Evolutionary conservation across 1,139 yeast genomes (phyloP).

Genomic region (Taphrina populina): DNA sequence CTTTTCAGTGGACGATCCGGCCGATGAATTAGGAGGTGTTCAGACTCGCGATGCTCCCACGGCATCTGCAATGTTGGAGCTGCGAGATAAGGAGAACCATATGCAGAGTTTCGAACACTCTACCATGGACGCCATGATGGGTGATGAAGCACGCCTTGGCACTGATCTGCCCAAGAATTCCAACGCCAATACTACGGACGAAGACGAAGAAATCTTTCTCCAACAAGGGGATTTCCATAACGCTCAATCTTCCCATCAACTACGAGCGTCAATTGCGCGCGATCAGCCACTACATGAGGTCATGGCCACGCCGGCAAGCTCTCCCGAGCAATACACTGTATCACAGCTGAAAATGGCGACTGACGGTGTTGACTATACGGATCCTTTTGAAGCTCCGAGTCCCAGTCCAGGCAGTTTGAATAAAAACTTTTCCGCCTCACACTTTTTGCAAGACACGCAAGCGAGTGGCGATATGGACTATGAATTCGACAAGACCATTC

Average conservation of each 20-base stretch:
- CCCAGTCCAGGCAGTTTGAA: conserved; percentile 7
- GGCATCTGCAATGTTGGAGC: too few species aligned
- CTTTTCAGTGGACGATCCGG: too few species aligned
- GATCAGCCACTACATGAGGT: background rate
- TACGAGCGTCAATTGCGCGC: too few species aligned
- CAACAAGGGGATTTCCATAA: conserved; percentile 1
- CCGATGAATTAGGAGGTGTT: too few species aligned
- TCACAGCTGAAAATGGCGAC: conserved; percentile 1
- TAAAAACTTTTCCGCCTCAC: conserved; percentile 7
- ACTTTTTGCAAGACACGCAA: conserved; percentile 19
- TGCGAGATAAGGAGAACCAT: too few species aligned
- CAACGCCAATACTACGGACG: too few species aligned
- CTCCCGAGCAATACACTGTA: conserved; percentile 1
- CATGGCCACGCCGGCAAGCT: conserved; percentile 5
- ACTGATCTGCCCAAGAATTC: too few species aligned
- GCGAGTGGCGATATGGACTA: conserved; percentile 11
- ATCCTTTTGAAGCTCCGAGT: conserved; percentile 5
- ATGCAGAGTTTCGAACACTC: too few species aligned
- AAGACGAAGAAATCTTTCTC: conserved; percentile 12
- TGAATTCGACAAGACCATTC: conserved; percentile 8
- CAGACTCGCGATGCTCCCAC: too few species aligned
- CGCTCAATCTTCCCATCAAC: too few species aligned
- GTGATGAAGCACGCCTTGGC: too few species aligned
- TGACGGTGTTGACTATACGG: background rate
- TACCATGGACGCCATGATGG: too few species aligned